Percentiles rank a stretch among this genome's conserved stretches.
Conservation (phyloP, 345 rosid genomes). For the Rhizophora mangle region DNA sequence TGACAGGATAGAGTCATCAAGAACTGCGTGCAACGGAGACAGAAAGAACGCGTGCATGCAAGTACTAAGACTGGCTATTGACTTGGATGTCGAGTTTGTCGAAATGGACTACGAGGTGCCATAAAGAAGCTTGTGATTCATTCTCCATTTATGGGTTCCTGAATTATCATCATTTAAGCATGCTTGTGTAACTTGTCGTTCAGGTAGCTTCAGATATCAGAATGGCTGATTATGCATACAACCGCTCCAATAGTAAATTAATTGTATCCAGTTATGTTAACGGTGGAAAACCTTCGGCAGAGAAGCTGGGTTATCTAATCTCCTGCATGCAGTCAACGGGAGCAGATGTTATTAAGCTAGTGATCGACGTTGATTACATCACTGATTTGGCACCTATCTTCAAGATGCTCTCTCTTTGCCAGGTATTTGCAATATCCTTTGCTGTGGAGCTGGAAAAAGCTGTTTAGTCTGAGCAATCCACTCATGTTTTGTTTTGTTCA, state of each 20-base stretch:
- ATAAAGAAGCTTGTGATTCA: neutral
- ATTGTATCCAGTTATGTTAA: constrained; percentile 44
- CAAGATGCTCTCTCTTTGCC: constrained; percentile 34
- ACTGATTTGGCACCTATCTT: constrained; percentile 45
- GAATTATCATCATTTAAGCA: too few species aligned
- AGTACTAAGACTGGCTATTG: constrained; percentile 35
- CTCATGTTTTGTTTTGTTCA: neutral
- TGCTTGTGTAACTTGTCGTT: too few species aligned
- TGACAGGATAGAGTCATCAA: constrained; percentile 29
- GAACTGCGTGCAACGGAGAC: constrained; percentile 11
- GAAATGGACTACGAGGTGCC: constrained; percentile 49
- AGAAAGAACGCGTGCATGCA: constrained; percentile 22
- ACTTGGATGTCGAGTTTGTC: constrained; percentile 37
- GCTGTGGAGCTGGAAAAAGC: neutral
- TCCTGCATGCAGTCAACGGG: constrained; percentile 38
- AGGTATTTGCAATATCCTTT: constrained; percentile 25
- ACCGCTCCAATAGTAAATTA: constrained; percentile 22
- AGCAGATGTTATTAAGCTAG: constrained; percentile 48
- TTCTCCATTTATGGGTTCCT: too few species aligned
- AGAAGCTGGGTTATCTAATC: constrained; percentile 40
- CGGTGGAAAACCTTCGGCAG: constrained; percentile 35
- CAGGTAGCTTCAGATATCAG: constrained; percentile 33
- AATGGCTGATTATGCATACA: constrained; percentile 28
- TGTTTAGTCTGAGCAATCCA: neutral
- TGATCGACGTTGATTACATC: constrained; percentile 39